Base-by-base conservation (phyloP, 2,329 filamentous ascomycete genomes). In the Ophiocordyceps polyrhachis-furcata region DNA sequence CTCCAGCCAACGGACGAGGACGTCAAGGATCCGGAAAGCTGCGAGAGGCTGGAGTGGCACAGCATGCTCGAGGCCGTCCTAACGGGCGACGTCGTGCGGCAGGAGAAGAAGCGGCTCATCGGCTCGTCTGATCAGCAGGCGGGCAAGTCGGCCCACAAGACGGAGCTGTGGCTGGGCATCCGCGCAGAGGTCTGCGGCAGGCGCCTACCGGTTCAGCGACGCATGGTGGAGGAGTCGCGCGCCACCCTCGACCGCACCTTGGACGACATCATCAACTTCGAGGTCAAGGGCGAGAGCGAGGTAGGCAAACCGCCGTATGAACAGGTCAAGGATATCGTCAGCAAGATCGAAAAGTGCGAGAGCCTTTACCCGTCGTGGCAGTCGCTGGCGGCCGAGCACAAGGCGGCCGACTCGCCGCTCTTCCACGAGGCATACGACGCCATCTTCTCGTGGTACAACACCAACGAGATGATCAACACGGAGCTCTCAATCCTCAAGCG, bases 371-470 rank as follows among this genome's bases (percentile, higher is more conserved):
- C 89, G 3, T 91, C 86, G 1, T 79, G 81, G 57, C 71, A 76
- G 47, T 75, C 83, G 7, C 73, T 98, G 48, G 76, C 83, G 49
- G 62, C 69, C 3, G 82, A 81, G 20, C 83, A 95, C 58, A 82
- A 85, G 21, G 67, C 81, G 38, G 83, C 85, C 44, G 79, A 76
- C 25, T 93, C 87, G 1, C 70, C 76, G 28, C 73, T 79, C 28
- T 98, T 88, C 63, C 71, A 74, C 49, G 81, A 88, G 49, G 86
- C 86, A 25, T 91, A 83, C 55, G 83, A 93, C 58, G 82, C 89
- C 43, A 81, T 98, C 51, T 78, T 94, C 49, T 81, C 89, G 3
- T 98, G 91, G 91, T 82, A 94, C 68, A 98, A 96, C 62, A 95
- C 88, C 44, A 95, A 88, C 29, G 80, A 89, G 57, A 78, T 94